These are phyloP conservation scores for Paragyromitra xinjiangensis DNA, from an alignment of 495 filamentous ascomycete genomes.

Conservation along the genomic window DNA sequence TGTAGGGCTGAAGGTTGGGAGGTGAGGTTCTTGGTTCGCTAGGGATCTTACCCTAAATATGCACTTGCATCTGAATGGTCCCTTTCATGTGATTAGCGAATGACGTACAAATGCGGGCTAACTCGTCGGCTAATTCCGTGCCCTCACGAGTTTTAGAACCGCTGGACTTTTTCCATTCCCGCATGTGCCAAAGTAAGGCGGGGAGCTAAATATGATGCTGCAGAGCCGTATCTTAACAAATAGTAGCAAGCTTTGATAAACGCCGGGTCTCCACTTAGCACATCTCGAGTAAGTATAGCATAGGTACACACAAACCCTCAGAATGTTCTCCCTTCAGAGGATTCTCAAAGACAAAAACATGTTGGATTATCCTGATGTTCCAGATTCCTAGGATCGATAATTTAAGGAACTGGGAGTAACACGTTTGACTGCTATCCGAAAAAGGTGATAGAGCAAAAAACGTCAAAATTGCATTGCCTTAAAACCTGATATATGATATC, in stretches of 20 bases:
- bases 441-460: no score
- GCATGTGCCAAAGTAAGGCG: no score
- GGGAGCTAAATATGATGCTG: no score
- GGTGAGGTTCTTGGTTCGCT: slow-evolving; percentile 11
- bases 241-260: not conserved
- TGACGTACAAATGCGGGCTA: slow-evolving; percentile 21
- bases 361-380: not conserved
- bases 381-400: not conserved
- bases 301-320: not conserved
- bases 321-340: not conserved
- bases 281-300: not conserved
- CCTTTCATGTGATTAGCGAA: not conserved
- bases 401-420: not conserved
- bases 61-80: not conserved
- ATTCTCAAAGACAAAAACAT: not conserved
- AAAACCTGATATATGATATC: no score
- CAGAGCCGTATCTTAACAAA: not conserved
- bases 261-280: no score
- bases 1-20: slow-evolving; percentile 4
- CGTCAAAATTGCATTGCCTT: no score
- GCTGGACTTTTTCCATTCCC: not conserved
- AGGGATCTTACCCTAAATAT: slow-evolving; percentile 26
- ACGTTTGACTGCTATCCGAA: no score
- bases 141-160: not conserved
- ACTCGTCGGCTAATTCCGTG: slow-evolving; percentile 13